These are phyloP conservation scores for Penicillium verrucosum DNA, from an alignment of 2,329 filamentous ascomycete species.

Conservation along the genomic window DNA sequence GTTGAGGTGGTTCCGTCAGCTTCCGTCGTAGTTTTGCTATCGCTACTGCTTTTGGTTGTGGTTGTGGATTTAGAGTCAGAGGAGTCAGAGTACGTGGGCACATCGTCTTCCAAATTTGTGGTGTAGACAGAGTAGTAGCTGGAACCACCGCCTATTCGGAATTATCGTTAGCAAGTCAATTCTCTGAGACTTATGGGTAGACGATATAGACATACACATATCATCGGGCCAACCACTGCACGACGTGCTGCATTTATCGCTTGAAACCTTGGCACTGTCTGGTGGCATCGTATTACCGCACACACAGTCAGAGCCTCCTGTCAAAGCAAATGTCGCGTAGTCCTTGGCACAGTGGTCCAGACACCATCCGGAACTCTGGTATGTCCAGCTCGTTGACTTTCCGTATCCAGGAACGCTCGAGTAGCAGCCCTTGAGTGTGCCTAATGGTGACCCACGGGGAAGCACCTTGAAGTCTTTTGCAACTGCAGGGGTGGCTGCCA, in stretches of 20 bases:
- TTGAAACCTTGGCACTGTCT: constrained; percentile 51
- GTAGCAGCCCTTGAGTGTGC: constrained; percentile 51
- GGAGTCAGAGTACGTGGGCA: constrained; percentile 27
- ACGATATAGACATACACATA: constrained; percentile 56
- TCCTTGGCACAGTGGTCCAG: constrained; percentile 49
- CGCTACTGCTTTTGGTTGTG: constrained; percentile 18
- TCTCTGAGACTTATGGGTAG: neutral
- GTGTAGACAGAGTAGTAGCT: constrained; percentile 52
- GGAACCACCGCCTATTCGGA: constrained; percentile 55
- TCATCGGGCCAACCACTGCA: constrained; percentile 64
- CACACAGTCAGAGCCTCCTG: constrained; percentile 62
- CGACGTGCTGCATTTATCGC: constrained; percentile 59
- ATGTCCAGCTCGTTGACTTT: constrained; percentile 50
- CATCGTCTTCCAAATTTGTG: constrained; percentile 47
- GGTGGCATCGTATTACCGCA: constrained; percentile 71
- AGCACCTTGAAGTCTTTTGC: constrained; percentile 20
- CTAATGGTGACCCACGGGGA: constrained; percentile 8
- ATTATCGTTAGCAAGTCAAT: constrained; percentile 23
- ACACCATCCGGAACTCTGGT: constrained; percentile 56
- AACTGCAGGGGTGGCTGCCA: constrained; percentile 21
- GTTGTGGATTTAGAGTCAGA: constrained; percentile 19
- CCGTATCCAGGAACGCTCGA: constrained; percentile 45
- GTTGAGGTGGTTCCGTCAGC: constrained; percentile 3
- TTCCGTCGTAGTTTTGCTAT: constrained; percentile 8
- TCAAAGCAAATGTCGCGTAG: constrained; percentile 62